phyloP scores from a whole-genome alignment of 441 rosid species.

The Eutrema salsugineum region DNA sequence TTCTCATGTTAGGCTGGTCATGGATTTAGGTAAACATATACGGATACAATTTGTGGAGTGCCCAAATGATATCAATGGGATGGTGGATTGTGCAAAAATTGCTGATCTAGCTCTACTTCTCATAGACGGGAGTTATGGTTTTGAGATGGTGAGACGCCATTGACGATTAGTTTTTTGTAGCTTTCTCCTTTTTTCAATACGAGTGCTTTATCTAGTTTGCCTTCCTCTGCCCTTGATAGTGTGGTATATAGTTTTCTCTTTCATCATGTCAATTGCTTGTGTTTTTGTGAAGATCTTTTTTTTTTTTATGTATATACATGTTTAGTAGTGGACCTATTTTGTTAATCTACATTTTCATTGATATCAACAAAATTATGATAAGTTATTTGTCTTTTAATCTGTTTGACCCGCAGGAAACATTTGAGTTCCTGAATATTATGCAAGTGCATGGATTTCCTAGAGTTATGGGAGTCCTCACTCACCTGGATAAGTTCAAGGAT shows the following conservation, averaged over 20 bases:
- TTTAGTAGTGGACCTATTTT: not conserved
- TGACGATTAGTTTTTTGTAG: not conserved
- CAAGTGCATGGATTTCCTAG: slow-evolving; percentile 92
- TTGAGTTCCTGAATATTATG: slow-evolving; percentile 92
- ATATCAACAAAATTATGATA: not conserved
- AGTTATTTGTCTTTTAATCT: not conserved
- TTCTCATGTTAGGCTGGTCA: slow-evolving; percentile 24
- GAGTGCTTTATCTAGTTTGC: not conserved
- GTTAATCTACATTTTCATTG: not conserved
- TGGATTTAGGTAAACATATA: slow-evolving; percentile 59
- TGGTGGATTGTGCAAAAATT: slow-evolving; percentile 88
- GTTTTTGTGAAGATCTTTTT: not conserved
- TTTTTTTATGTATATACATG: not conserved
- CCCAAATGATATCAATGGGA: slow-evolving; percentile 92
- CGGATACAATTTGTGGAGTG: slow-evolving; percentile 92
- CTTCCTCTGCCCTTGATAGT: not conserved
- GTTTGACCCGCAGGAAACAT: slow-evolving; percentile 67
- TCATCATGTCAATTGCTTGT: too few species aligned
- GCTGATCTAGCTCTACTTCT: slow-evolving; percentile 90
- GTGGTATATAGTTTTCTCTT: not conserved
- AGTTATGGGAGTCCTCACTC: slow-evolving; percentile 96
- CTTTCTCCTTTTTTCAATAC: not conserved
- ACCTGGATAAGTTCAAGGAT: slow-evolving; percentile 88
- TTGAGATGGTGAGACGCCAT: slow-evolving; percentile 84
- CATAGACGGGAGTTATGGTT: slow-evolving; percentile 92